These are phyloP conservation scores for Taiwanofungus camphoratus DNA, from an alignment of 1,284 basidiomycete species.

Conservation along the genomic window DNA sequence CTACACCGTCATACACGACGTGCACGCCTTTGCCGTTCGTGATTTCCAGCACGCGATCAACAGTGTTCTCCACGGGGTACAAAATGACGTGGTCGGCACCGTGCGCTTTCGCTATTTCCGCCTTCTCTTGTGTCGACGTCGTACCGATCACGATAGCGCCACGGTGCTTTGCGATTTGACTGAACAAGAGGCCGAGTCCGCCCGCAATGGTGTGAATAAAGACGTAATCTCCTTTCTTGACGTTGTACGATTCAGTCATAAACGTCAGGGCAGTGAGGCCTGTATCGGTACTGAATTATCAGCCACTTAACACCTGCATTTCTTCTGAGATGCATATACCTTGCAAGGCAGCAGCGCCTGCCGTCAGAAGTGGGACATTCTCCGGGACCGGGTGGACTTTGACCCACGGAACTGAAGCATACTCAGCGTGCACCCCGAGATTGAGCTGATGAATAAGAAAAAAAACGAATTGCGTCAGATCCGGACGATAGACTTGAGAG, in stretches of 20 bases:
- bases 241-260: constrained; percentile 78
- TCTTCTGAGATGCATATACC: constrained; percentile 38
- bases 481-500: constrained; percentile 34
- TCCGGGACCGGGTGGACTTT: constrained; percentile 57
- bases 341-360: constrained; percentile 68
- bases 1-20: constrained; percentile 91
- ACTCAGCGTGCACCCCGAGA: constrained; percentile 66
- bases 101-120: constrained; percentile 70
- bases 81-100: constrained; percentile 88
- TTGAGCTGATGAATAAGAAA: too few relatives aligned
- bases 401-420: constrained; percentile 63
- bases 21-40: constrained; percentile 83
- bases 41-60: constrained; percentile 68
- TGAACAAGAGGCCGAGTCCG: constrained; percentile 57
- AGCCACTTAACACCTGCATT: too few relatives aligned
- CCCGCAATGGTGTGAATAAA: constrained; percentile 91
- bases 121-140: constrained; percentile 85
- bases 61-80: constrained; percentile 70
- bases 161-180: constrained; percentile 57
- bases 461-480: constrained; percentile 16
- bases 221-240: constrained; percentile 70
- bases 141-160: constrained; percentile 94
- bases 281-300: constrained; percentile 3
- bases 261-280: constrained; percentile 73
- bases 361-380: constrained; percentile 57